Percentiles rank a stretch among this genome's conserved stretches.
These are phyloP conservation scores for Zygoascus ofunaensis DNA, from an alignment of 805 yeast genomes.

Conservation along the genomic window DNA sequence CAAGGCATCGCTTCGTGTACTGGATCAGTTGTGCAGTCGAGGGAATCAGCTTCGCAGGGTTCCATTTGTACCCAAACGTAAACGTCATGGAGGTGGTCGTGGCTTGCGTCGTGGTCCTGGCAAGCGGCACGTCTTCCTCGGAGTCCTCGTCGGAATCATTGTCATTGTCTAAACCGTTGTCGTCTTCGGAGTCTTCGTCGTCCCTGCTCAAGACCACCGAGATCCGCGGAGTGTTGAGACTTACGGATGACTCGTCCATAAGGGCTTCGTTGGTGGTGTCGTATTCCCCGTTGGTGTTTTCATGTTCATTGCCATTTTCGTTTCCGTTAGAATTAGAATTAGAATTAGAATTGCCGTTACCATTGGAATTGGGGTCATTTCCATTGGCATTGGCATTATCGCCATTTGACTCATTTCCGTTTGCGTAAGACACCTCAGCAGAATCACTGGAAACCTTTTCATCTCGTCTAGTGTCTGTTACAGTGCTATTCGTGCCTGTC, in stretches of 20 bases:
- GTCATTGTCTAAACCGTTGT: neutral
- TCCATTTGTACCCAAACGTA: constrained; percentile 13
- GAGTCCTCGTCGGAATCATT: constrained; percentile 11
- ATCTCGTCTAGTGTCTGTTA: neutral
- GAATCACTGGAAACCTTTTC: too few relatives aligned
- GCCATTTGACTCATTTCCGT: neutral
- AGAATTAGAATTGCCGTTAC: neutral
- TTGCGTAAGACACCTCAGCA: too few relatives aligned
- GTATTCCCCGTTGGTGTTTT: neutral
- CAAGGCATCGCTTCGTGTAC: constrained; percentile 20
- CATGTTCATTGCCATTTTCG: constrained; percentile 3
- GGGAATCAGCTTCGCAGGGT: constrained; percentile 9
- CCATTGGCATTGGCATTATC: neutral
- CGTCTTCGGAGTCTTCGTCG: neutral
- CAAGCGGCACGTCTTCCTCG: constrained; percentile 3
- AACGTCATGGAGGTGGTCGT: constrained; percentile 8
- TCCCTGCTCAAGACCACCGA: neutral
- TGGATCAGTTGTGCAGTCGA: constrained; percentile 9
- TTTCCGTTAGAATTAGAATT: neutral
- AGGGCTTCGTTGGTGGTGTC: neutral
- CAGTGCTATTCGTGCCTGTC: neutral
- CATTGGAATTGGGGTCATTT: neutral
- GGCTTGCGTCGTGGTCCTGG: constrained; percentile 4
- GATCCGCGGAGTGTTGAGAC: neutral
- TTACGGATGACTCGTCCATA: neutral